Conservation (phyloP, 352 stramenopile species). For the Pythium utonaiense region DNA sequence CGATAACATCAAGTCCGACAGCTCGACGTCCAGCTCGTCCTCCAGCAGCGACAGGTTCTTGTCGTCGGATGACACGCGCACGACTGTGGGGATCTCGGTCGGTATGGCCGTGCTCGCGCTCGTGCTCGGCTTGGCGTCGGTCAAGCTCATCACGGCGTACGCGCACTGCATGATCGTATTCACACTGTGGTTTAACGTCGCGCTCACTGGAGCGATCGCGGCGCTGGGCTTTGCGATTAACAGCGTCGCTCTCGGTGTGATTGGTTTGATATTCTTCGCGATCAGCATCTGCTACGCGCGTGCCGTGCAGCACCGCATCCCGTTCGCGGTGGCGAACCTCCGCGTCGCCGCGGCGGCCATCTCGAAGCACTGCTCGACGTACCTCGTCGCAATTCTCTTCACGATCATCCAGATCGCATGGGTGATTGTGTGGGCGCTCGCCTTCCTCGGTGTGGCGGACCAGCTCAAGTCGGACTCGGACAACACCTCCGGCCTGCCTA, state of each 20-base stretch:
- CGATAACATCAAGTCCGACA: slow-evolving; percentile 47
- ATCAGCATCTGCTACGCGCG: slow-evolving; percentile 86
- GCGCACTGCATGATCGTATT: slow-evolving; percentile 83
- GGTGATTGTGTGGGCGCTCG: slow-evolving; percentile 86
- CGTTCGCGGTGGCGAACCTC: slow-evolving; percentile 93
- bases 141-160: slow-evolving; percentile 81
- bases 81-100: slow-evolving; percentile 17
- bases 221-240: slow-evolving; percentile 65
- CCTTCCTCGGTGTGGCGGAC: slow-evolving; percentile 85
- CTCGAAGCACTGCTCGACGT: slow-evolving; percentile 85
- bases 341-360: slow-evolving; percentile 86
- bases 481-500: slow-evolving; percentile 8
- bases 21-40: slow-evolving; percentile 27
- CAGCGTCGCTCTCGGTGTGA: slow-evolving; percentile 66
- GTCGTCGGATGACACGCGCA: slow-evolving; percentile 44
- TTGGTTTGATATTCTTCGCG: slow-evolving; percentile 58
- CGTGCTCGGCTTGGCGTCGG: slow-evolving; percentile 53
- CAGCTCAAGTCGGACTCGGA: slow-evolving; percentile 45
- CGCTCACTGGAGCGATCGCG: slow-evolving; percentile 55
- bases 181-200: slow-evolving; percentile 85
- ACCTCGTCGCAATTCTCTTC: slow-evolving; percentile 83
- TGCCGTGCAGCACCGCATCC: slow-evolving; percentile 86
- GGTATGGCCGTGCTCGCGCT: slow-evolving; percentile 46
- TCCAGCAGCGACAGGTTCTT: slow-evolving; percentile 28
- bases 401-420: slow-evolving; percentile 89